These are phyloP conservation scores for Wallacemonas collosoma DNA, from an alignment of 208 protist species.

Conservation along the genomic window DNA sequence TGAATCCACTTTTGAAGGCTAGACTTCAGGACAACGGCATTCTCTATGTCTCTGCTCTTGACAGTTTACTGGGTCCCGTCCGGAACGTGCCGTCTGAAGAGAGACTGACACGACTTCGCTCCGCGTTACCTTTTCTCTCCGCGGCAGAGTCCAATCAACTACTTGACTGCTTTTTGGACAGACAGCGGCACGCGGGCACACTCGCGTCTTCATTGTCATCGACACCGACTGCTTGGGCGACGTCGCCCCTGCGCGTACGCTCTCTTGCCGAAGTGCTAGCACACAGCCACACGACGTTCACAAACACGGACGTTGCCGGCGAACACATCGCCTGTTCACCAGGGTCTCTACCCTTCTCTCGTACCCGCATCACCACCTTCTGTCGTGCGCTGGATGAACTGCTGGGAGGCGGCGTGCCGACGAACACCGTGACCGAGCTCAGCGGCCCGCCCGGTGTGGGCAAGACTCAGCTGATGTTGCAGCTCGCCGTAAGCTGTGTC, in stretches of 20 bases:
- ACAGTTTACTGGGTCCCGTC: not conserved
- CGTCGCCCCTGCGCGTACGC: not conserved
- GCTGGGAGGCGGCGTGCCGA: constrained; percentile 72
- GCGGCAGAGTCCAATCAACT: not conserved
- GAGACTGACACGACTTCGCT: not conserved
- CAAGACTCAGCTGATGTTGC: constrained; percentile 92
- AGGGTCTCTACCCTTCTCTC: not conserved
- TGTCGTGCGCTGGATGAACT: constrained; percentile 72
- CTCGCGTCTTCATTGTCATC: not conserved
- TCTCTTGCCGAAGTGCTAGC: constrained; percentile 2
- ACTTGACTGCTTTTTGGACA: not conserved
- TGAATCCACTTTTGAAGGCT: constrained; percentile 58
- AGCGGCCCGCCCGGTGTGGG: constrained; percentile 88
- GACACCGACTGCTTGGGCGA: not conserved
- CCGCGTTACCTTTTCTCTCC: not conserved
- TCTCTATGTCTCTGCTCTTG: constrained; percentile 51
- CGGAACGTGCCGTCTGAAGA: not conserved
- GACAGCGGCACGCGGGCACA: not conserved
- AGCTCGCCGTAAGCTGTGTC: constrained; percentile 81
- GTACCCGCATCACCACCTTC: constrained; percentile 63
- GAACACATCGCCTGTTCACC: too few species aligned
- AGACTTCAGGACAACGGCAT: constrained; percentile 75
- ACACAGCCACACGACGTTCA: too few species aligned
- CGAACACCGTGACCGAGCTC: constrained; percentile 75
- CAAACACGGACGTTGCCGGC: too few species aligned